Evolutionary conservation across 768 basidiomycete genomes (phyloP), one percentile per base, ranked within the genome.

Genomic region (Rhizopogon roseolus): DNA sequence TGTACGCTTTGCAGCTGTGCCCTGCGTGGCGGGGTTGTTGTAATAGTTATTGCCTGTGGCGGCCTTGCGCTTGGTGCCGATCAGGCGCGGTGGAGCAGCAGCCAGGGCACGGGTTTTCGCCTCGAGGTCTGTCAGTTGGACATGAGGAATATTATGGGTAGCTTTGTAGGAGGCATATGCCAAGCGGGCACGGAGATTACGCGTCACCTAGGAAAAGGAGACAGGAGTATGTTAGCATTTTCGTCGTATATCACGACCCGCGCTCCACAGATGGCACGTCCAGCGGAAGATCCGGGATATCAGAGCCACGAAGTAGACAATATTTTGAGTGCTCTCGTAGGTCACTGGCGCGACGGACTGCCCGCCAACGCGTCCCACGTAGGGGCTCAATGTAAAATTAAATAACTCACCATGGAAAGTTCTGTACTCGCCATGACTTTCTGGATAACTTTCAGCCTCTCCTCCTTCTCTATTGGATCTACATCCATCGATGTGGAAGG

Each of bases 131-230:
- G 79, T 78, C 46, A 91, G 71, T 42, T 85, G 76, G 48, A 83
- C 73, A 52, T 84, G 80, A 9, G 85, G 74, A 52, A 88, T 71
- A 66, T 90, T 87, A 68, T 90, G 81, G 13, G 78, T 77, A 5
- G 90, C 88, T 71, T 93, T 93, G 78, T 87, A 91, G 1, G 86
- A 85, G 22, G 90, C 90, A 70, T 90, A 90, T 0, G 88, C 81
- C 49, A 93, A 80, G 60, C 90, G 85, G 61, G 90, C 79, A 57
- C 91, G 84, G 53, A 93, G 78, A 51, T 81, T 84, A 66, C 88
- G 87, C 64, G 89, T 88, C 32, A 93, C 82, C 90, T 93, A 73
- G 54, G 56, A 46, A 48, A 53, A 56, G 38, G 64, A 65, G 57
- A 64, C 63, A 72, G 59, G 62, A 68, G 59, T 58, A 48, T 9